Evolutionary conservation across 441 rosid species (phyloP).

Genomic region (Syzygium syzygioides): DNA sequence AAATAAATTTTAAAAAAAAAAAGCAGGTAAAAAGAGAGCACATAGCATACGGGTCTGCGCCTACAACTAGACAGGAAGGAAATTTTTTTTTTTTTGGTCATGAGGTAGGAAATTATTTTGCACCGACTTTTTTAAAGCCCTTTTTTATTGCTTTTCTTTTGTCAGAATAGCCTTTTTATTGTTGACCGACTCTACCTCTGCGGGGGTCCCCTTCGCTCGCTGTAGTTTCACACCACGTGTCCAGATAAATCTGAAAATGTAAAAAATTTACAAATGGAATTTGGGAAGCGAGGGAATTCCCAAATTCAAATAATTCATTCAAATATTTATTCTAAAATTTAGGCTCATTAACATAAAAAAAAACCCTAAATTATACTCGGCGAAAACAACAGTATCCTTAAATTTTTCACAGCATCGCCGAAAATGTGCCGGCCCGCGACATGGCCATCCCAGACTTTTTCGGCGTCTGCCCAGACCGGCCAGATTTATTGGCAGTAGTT

Average conservation of each 20-base stretch:
- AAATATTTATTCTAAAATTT: background rate
- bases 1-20: background rate
- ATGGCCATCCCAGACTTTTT: background rate
- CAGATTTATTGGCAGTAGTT: background rate
- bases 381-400: rapidly evolving
- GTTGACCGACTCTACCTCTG: background rate
- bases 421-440: too few species aligned
- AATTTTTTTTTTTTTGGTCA: background rate
- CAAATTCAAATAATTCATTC: background rate
- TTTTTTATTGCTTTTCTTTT: too few species aligned
- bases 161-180: background rate
- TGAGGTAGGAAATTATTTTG: background rate
- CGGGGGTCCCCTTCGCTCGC: background rate
- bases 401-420: background rate
- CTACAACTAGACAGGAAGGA: background rate
- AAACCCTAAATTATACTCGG: background rate
- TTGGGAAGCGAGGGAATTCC: background rate
- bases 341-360: background rate
- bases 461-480: background rate
- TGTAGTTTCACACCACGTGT: background rate
- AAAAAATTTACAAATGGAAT: background rate
- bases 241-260: background rate
- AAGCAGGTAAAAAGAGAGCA: background rate
- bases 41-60: background rate
- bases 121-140: background rate